Conservation (phyloP, 768 basidiomycete genomes). For the Collybiopsis confluens region DNA sequence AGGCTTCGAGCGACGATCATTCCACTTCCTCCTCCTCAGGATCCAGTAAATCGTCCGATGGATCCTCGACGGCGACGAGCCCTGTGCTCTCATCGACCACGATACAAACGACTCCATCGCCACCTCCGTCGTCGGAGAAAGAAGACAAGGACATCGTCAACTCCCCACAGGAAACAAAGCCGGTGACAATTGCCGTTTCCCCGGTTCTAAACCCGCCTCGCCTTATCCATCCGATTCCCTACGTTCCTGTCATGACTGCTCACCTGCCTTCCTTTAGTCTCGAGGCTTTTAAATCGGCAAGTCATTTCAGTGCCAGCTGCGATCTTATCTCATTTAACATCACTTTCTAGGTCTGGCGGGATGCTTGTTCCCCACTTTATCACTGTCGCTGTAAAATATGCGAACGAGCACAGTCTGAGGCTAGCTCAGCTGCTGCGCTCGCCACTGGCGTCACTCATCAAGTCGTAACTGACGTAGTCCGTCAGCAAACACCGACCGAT, state of each 20-base stretch:
- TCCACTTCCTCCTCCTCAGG: background rate
- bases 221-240: constrained; percentile 63
- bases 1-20: constrained; percentile 3
- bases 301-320: constrained; percentile 24
- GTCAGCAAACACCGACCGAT: background rate
- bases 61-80: constrained; percentile 40
- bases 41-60: constrained; percentile 4
- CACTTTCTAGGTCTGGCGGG: constrained; percentile 58
- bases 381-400: constrained; percentile 73
- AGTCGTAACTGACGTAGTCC: background rate
- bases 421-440: constrained; percentile 36
- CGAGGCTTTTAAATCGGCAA: constrained; percentile 53
- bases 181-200: constrained; percentile 39
- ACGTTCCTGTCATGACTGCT: constrained; percentile 53
- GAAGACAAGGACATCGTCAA: constrained; percentile 30
- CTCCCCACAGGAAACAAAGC: constrained; percentile 16
- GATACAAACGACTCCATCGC: constrained; percentile 74
- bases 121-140: constrained; percentile 53
- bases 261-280: constrained; percentile 55
- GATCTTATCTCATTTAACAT: background rate
- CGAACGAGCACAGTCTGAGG: constrained; percentile 56
- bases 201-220: constrained; percentile 60
- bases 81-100: constrained; percentile 73
- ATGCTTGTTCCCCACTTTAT: constrained; percentile 67
- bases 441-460: background rate